Base-by-base conservation (phyloP, 2,329 filamentous ascomycete species). In the Aspergillus sp. region DNA sequence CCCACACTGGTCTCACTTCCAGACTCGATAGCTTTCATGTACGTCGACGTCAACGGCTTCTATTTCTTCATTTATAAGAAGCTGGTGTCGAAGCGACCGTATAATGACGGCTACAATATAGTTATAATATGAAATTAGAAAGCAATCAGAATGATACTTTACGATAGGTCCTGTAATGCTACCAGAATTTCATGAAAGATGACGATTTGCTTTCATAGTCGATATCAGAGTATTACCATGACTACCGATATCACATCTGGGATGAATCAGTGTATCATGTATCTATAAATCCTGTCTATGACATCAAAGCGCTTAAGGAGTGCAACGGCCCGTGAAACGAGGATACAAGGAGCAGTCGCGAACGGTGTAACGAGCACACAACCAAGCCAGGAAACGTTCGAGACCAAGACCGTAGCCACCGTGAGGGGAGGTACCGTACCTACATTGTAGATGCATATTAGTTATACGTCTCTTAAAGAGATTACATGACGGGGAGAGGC, bases 391-490 rank as follows among this genome's bases (percentile, higher is more conserved):
- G 79, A 89, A 89, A 50, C 94, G 87, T 83, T 98, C 94, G 55
- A 97, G 84, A 68, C 95, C 95, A 52, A 99, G 84, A 56, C 94
- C 94, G 76, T 97, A 98, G 58, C 94, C 93, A 65, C 92, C 92
- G 78, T 98, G 94, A 28, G 92, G 92, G 48, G 90, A 92, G 57
- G 90, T 92, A 58, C 95, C 95, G 74, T 98, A 97, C 78, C 90
- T 92, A 65, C 45, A 45, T 64, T 32, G 17, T 32, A 25, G 25
- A 60, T 28, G 25, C 30, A 7, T 28, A 7, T 32, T 36, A 39
- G 45, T 23, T 17, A 54, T 41, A 21, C 51, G 8, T 15, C 17
- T 43, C 36, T 41, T 48, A 17, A 10, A 58, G 4, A 10, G 3
- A 10, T 10, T 30, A 10, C 28, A 10, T 55, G 25, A 36, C 55